A percentile compares a stretch with the other conserved stretches of the same genome.
Conservation (phyloP, 768 basidiomycete species). For the Auriscalpium vulgare region DNA sequence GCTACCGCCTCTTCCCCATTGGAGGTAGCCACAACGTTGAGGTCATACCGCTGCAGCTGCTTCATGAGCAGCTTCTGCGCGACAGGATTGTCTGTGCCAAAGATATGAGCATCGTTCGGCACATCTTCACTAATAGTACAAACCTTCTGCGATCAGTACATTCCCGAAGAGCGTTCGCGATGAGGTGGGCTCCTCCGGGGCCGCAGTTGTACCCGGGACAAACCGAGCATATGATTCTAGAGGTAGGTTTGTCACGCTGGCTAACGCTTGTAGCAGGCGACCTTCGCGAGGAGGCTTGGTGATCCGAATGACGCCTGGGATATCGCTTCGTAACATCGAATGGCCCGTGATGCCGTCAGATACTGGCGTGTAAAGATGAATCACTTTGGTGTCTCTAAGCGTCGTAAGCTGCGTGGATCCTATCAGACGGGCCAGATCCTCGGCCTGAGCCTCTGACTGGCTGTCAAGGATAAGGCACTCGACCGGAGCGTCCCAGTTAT, state of each 20-base stretch:
- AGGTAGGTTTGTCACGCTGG: conserved; percentile 46
- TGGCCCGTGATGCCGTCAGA: conserved; percentile 45
- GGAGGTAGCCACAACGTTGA: conserved; percentile 53
- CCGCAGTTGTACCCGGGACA: conserved; percentile 30
- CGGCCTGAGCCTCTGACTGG: conserved; percentile 50
- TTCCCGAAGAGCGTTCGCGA: conserved; percentile 56
- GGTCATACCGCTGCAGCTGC: conserved; percentile 53
- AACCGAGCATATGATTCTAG: conserved; percentile 32
- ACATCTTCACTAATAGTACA: not conserved
- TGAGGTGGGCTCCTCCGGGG: conserved; percentile 38
- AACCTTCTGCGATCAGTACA: conserved; percentile 68
- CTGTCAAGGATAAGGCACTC: conserved; percentile 66
- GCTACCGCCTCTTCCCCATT: conserved; percentile 63
- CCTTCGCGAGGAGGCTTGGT: conserved; percentile 63
- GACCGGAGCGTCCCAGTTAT: conserved; percentile 27
- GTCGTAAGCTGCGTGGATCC: conserved; percentile 29
- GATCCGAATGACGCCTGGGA: conserved; percentile 54
- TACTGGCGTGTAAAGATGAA: conserved; percentile 68
- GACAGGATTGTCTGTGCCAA: conserved; percentile 53
- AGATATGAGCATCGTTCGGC: not conserved
- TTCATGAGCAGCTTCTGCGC: conserved; percentile 61
- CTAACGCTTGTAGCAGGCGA: conserved; percentile 54
- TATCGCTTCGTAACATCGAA: conserved; percentile 40
- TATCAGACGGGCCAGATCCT: conserved; percentile 46
- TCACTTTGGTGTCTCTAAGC: conserved; percentile 50